A percentile compares a stretch with the other conserved stretches of the same genome.
Conservation (phyloP, 1,284 basidiomycete species). For the Ceratobasidium theobromae region DNA sequence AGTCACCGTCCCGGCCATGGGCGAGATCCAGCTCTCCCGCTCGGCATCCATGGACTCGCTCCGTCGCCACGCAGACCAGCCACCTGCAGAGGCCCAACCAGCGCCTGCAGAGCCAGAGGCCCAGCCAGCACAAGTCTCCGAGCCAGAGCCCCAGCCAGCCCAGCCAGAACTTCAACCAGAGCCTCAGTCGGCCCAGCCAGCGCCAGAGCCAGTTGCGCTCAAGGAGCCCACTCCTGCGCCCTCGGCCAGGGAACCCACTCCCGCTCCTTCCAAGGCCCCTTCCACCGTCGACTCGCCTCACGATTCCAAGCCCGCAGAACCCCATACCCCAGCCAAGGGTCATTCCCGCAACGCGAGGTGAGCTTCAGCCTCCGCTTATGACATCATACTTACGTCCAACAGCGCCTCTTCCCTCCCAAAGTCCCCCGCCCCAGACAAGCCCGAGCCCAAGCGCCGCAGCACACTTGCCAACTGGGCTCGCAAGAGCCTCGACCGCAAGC, state of each 20-base stretch:
- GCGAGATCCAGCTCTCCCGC: slow-evolving; percentile 5
- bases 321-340: slow-evolving; percentile 7
- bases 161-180: neutral
- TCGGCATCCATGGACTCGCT: slow-evolving; percentile 6
- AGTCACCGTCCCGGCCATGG: neutral
- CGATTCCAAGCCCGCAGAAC: neutral
- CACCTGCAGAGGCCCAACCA: neutral
- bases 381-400: slow-evolving; percentile 25
- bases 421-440: slow-evolving; percentile 15
- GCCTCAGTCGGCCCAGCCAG: neutral
- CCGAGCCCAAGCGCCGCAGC: slow-evolving; percentile 23
- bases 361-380: slow-evolving; percentile 12
- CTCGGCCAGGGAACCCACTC: neutral
- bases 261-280: neutral
- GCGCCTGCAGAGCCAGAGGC: neutral
- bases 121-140: neutral
- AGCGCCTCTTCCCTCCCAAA: slow-evolving; percentile 12
- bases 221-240: neutral
- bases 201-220: neutral
- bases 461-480: slow-evolving; percentile 26
- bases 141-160: neutral
- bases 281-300: neutral
- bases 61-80: neutral
- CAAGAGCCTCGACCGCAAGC: slow-evolving; percentile 4
- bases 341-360: slow-evolving; percentile 24